A percentile compares a stretch with the other conserved stretches of the same genome.
These are phyloP conservation scores for Priceomyces carsonii DNA, from an alignment of 805 yeast species.

Conservation along the genomic window DNA sequence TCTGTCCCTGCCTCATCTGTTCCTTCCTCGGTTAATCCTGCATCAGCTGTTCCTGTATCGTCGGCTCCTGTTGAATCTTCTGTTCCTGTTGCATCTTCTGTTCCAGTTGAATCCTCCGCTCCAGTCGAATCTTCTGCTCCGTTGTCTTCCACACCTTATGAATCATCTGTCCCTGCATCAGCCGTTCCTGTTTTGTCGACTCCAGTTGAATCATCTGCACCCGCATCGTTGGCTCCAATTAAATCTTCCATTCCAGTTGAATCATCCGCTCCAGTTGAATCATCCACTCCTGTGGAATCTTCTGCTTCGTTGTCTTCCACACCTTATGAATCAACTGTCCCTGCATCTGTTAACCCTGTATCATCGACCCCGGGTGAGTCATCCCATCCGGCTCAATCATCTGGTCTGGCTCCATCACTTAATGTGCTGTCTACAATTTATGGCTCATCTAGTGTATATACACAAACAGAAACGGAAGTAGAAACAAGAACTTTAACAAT, in stretches of 20 bases:
- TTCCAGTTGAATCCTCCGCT: not conserved
- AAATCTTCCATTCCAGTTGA: conserved; percentile 5
- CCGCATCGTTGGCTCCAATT: not conserved
- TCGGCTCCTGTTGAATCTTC: not conserved
- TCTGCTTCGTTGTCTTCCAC: not conserved
- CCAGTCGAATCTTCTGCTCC: not conserved
- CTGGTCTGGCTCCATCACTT: not conserved
- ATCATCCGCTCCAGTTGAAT: conserved; percentile 1
- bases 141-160: not conserved
- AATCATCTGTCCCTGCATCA: not conserved
- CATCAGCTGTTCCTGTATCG: not conserved
- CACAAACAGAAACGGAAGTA: too few relatives aligned
- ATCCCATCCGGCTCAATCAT: not conserved
- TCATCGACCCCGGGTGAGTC: too few relatives aligned
- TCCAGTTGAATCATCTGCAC: not conserved
- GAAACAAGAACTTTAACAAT: too few relatives aligned
- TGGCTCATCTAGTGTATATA: too few relatives aligned
- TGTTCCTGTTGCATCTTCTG: conserved; percentile 5
- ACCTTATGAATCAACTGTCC: not conserved
- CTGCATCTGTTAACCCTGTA: too few relatives aligned
- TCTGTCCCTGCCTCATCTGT: not conserved
- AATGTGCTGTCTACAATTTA: too few relatives aligned
- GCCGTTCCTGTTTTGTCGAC: too few relatives aligned
- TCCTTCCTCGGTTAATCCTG: too few relatives aligned
- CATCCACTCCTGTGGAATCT: conserved; percentile 1